Evolutionary conservation across 2,329 filamentous ascomycete genomes (phyloP).

Genomic region (Penicillium olsonii): DNA sequence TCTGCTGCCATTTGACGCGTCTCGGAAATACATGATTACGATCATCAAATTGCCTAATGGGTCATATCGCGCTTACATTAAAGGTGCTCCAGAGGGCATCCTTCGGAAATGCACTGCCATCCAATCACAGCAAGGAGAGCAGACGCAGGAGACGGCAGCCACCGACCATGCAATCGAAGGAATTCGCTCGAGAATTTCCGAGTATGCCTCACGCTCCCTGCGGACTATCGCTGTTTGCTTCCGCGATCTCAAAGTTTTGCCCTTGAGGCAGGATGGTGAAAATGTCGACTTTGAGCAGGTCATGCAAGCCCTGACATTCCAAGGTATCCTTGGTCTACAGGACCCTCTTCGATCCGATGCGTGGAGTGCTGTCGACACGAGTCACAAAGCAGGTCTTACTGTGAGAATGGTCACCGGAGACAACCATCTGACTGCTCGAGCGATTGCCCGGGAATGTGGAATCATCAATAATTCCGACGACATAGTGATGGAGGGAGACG

Average conservation of each 20-base stretch:
- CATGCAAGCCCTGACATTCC: conserved; percentile 65
- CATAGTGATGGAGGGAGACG: conserved; percentile 61
- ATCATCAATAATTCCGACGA: conserved; percentile 53
- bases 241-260: conserved; percentile 68
- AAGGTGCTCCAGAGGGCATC: conserved; percentile 48
- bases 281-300: conserved; percentile 53
- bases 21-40: conserved; percentile 63
- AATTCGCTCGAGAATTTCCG: conserved; percentile 31
- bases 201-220: conserved; percentile 57
- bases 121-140: conserved; percentile 16
- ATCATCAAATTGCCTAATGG: conserved; percentile 38
- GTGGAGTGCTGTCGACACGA: conserved; percentile 60
- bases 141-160: background rate
- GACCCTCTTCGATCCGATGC: conserved; percentile 65
- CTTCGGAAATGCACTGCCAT: conserved; percentile 31
- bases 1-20: conserved; percentile 71
- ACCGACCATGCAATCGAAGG: conserved; percentile 13
- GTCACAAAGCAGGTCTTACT: conserved; percentile 62
- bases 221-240: conserved; percentile 73
- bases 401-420: conserved; percentile 70
- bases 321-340: conserved; percentile 65
- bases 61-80: conserved; percentile 44
- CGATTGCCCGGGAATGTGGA: conserved; percentile 68
- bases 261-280: conserved; percentile 29
- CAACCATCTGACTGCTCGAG: conserved; percentile 65